Evolutionary conservation across 805 yeast genomes (phyloP).

Genomic region (Sugiyamaella boreocaroliniensis): DNA sequence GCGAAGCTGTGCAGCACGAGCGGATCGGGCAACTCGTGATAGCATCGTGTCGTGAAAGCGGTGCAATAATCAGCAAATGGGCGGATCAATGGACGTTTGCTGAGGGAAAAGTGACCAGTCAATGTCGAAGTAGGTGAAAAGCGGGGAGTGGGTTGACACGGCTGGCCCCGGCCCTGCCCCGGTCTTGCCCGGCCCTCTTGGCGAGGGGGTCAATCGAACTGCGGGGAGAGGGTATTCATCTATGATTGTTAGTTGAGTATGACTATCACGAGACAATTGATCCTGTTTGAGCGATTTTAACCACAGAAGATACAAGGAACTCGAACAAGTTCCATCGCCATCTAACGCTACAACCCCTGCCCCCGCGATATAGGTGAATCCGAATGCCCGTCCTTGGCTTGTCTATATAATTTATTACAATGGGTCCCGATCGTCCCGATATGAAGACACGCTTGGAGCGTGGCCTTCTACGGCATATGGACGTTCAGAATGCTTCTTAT

Average conservation of each 20-base stretch:
- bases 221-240: no score
- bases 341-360: no score
- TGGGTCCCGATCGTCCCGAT: background rate
- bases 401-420: no score
- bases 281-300: no score
- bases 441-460: constrained; percentile 1
- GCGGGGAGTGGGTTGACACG: background rate
- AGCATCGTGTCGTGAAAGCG: background rate
- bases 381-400: no score
- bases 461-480: constrained; percentile 19
- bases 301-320: no score
- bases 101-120: background rate
- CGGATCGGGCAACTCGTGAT: background rate
- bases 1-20: background rate
- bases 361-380: no score
- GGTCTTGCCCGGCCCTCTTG: background rate
- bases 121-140: background rate
- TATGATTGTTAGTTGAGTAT: no score
- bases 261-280: no score
- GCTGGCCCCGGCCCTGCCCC: background rate
- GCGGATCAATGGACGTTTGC: background rate
- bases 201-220: background rate
- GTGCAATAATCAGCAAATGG: background rate
- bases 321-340: no score
- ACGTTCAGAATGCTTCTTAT: constrained; percentile 16